Conservation (phyloP, 202 grass and related monocot species). For the Carex sylvatica region DNA sequence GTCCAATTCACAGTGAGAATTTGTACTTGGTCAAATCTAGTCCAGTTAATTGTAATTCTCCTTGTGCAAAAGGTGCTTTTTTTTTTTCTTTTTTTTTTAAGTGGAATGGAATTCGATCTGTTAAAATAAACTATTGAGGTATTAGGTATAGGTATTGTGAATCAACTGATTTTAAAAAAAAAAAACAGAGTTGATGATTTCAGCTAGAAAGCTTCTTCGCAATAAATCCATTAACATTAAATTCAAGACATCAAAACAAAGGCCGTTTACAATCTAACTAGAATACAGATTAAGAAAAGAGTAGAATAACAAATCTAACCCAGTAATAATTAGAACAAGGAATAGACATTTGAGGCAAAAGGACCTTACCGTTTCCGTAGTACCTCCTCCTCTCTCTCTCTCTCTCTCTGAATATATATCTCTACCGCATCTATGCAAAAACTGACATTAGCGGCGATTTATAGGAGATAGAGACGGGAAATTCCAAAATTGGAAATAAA, state of each 20-base stretch:
- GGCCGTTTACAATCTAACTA: background rate
- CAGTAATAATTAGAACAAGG: background rate
- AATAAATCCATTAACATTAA: background rate
- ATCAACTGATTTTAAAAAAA: background rate
- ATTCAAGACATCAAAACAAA: constrained; percentile 3
- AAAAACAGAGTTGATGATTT: background rate
- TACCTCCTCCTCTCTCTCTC: background rate
- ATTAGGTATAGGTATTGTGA: background rate
- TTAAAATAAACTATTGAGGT: background rate
- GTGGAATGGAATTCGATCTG: background rate
- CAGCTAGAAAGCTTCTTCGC: background rate
- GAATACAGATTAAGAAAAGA: constrained; percentile 7
- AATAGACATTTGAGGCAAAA: background rate
- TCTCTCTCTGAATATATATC: background rate
- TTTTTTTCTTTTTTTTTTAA: background rate
- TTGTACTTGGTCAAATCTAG: background rate
- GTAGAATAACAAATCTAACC: background rate
- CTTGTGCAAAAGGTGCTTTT: background rate
- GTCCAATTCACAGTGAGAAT: background rate
- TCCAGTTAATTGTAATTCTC: background rate
- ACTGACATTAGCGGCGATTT: background rate
- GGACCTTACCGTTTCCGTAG: background rate
- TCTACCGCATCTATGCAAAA: background rate
- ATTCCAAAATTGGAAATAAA: background rate
- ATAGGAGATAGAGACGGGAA: background rate